Conservation (phyloP, 2,329 filamentous ascomycete species). For the Neurospora crassa region DNA sequence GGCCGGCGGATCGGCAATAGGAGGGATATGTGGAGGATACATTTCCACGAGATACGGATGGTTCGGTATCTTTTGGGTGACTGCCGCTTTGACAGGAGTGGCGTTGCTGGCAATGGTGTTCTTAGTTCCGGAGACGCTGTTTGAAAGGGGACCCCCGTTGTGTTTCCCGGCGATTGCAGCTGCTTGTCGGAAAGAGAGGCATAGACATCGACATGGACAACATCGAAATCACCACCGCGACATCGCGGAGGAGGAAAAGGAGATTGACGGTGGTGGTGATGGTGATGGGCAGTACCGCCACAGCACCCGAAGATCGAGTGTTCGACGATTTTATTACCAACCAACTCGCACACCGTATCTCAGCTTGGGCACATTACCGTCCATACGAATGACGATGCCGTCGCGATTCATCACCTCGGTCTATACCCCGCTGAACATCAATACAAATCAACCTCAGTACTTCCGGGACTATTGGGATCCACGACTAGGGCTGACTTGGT, state of each 20-base stretch:
- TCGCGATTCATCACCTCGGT: conserved; percentile 5
- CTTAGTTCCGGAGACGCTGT: conserved; percentile 27
- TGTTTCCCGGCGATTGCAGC: conserved; percentile 4
- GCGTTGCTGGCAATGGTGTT: conserved; percentile 20
- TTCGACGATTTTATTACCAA: background rate
- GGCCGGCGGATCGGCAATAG: conserved; percentile 22
- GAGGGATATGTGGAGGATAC: conserved; percentile 27
- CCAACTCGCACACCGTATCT: conserved; percentile 5
- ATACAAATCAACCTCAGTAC: background rate
- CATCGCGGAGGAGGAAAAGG: background rate
- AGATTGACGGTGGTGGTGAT: background rate
- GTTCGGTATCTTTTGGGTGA: conserved; percentile 25
- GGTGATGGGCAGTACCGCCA: background rate
- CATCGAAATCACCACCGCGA: background rate
- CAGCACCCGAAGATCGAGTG: background rate
- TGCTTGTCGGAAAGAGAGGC: background rate
- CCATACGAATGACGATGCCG: conserved; percentile 14
- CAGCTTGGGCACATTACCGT: conserved; percentile 13
- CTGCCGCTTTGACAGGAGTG: conserved; percentile 17
- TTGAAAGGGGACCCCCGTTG: conserved; percentile 13
- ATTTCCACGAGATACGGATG: conserved; percentile 25
- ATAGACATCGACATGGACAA: background rate
- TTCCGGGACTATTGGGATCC: conserved; percentile 1
- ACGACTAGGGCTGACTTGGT: conserved; percentile 11
- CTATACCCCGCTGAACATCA: background rate